Base-by-base conservation (phyloP, 129 eudicot genomes). In the Solidago caesia region DNA sequence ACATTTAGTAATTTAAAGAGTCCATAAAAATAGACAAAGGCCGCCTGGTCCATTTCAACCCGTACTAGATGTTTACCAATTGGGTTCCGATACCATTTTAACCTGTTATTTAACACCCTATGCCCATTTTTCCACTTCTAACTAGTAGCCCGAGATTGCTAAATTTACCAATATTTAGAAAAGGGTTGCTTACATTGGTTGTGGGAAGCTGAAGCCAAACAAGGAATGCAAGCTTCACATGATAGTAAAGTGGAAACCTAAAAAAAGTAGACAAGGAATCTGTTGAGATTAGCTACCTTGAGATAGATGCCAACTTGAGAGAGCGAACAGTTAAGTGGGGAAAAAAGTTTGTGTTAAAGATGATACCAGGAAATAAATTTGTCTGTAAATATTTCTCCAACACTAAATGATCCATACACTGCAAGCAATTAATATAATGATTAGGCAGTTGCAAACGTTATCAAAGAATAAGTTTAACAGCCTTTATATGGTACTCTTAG, bases 181-280 rank as follows among this genome's bases (percentile, higher is more conserved):
- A 64, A 57, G 7, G n/a, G 29, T 47, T 55, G 58, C 91, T 87
- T 85, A 89, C 97, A 80, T 89, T 74, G 15, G 86, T 79, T 64
- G 94, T 70, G 64, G 98, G 96, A 74, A 89, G 90, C 76, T 92
- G 98, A 77, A 92, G 96, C 96, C 98, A 92, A 63, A 90, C 82
- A 70, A 89, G 98, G 84, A 92, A 92, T 44, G 96, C 95, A 82
- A 92, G 84, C 86, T 89, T 89, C 95, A 88, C 75, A 69, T 92
- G 98, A 70, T 92, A 87, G 80, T 92, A 89, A 70, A 89, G 82
- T 21, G 98, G 96, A 73, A 77, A 78, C 98, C 98, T 92, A 87
- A 74, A 80, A 67, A 66, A 77, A 12, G 73, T 63, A 63, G 60
- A 87, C 80, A 59, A 64, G 51, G 56, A 68, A 44, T 6, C 14